Conservation (phyloP, 345 rosid genomes). For the Abelmoschus esculentus region DNA sequence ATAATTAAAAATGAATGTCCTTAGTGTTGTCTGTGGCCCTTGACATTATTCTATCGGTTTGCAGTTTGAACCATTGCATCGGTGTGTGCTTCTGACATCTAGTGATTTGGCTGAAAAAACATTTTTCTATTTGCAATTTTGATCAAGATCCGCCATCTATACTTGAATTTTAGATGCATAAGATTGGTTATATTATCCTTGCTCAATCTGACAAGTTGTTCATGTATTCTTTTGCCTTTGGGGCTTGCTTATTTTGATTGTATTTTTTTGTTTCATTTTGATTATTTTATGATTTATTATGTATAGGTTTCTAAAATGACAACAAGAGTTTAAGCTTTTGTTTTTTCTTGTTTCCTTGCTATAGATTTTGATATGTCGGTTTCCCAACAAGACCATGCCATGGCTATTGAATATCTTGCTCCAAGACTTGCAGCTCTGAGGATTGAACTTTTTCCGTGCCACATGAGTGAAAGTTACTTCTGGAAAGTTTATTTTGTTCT, state of each 20-base stretch:
- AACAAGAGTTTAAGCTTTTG: neutral
- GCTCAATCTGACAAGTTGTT: neutral
- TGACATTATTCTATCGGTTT: neutral
- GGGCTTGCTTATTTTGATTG: neutral
- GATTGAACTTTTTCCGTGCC: constrained; percentile 82
- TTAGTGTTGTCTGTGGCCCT: neutral
- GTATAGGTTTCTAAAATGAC: neutral
- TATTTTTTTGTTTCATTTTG: neutral
- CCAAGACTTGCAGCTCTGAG: constrained; percentile 72
- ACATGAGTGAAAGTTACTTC: constrained; percentile 83
- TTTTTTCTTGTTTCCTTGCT: neutral
- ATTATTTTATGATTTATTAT: neutral
- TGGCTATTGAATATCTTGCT: constrained; percentile 64
- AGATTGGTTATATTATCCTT: neutral
- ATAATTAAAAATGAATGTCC: neutral
- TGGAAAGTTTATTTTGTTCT: constrained; percentile 99
- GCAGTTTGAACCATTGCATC: too few relatives aligned
- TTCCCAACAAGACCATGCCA: constrained; percentile 70
- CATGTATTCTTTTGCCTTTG: neutral
- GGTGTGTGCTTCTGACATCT: neutral
- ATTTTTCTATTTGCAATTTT: neutral
- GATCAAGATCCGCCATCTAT: neutral
- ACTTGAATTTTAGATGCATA: neutral
- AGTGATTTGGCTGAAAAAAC: neutral
- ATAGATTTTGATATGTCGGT: constrained; percentile 82